A percentile compares a stretch with the other conserved stretches of the same genome.
These are phyloP conservation scores for Caryopteris hybrid DNA, from an alignment of 305 asterid species.

Conservation along the genomic window DNA sequence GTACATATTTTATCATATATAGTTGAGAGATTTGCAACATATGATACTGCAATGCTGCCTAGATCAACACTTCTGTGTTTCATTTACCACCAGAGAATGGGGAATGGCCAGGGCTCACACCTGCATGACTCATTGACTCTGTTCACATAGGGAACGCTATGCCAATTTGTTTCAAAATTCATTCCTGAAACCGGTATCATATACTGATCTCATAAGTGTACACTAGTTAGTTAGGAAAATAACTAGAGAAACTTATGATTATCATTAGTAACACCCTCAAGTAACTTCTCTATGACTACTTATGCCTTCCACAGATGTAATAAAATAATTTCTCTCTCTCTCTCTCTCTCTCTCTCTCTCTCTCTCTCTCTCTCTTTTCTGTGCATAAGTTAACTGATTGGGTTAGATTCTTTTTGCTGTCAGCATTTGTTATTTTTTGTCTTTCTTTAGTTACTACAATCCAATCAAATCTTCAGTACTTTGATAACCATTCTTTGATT, in stretches of 20 bases:
- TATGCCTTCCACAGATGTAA: neutral
- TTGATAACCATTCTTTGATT: slow-evolving; percentile 8
- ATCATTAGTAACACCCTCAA: neutral
- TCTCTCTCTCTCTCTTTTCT: too few relatives aligned
- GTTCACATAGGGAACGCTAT: neutral
- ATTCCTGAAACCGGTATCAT: neutral
- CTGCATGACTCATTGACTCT: neutral
- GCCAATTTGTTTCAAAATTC: neutral
- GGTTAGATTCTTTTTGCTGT: neutral
- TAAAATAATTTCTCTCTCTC: neutral
- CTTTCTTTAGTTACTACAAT: neutral
- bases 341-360: too few relatives aligned
- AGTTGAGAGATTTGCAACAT: slow-evolving; percentile 8
- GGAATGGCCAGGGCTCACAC: neutral
- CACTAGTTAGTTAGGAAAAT: neutral
- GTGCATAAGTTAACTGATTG: too few relatives aligned
- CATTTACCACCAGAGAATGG: neutral
- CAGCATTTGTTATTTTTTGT: neutral
- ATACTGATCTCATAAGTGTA: neutral
- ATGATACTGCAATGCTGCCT: neutral
- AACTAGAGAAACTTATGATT: too few relatives aligned
- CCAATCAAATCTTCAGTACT: neutral
- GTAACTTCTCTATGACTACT: neutral
- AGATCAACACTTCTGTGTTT: neutral
- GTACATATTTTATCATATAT: too few relatives aligned